phyloP scores from a whole-genome alignment of 257 asterid genomes.

The Ophiorrhiza pumila region DNA sequence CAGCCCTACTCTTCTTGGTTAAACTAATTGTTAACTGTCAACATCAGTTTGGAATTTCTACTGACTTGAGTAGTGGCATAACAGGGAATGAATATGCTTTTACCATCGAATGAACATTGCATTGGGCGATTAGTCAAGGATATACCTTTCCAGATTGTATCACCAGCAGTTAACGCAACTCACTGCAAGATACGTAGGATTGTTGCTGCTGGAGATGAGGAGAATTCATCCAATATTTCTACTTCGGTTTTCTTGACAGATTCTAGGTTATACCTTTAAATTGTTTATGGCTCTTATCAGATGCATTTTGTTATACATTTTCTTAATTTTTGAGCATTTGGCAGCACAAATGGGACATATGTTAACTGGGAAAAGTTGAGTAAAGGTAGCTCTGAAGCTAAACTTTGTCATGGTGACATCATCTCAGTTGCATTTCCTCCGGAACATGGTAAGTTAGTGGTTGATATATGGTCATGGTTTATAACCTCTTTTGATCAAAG shows the following conservation, averaged over 20 bases:
- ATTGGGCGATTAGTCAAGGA: conserved; percentile 85
- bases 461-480: not conserved
- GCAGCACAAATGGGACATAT: conserved; percentile 97
- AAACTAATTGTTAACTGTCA: not conserved
- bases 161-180: conserved; percentile 75
- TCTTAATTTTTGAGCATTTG: conserved; percentile 36
- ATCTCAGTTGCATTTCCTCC: conserved; percentile 84
- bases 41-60: not conserved
- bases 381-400: conserved; percentile 63
- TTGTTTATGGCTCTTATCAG: conserved; percentile 16
- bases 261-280: conserved; percentile 50
- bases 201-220: conserved; percentile 36
- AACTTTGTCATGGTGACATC: conserved; percentile 84
- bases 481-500: not conserved
- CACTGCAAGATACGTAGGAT: conserved; percentile 84
- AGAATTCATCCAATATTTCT: conserved; percentile 33
- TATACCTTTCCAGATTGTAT: conserved; percentile 60
- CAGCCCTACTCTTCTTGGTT: not conserved
- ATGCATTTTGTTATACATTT: conserved; percentile 18
- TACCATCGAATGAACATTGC: conserved; percentile 68
- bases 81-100: conserved; percentile 85
- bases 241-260: conserved; percentile 72
- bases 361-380: conserved; percentile 76
- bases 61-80: conserved; percentile 8
- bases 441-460: conserved; percentile 59